Base-by-base conservation (phyloP, 257 asterid species). In the Prunella vulgaris region DNA sequence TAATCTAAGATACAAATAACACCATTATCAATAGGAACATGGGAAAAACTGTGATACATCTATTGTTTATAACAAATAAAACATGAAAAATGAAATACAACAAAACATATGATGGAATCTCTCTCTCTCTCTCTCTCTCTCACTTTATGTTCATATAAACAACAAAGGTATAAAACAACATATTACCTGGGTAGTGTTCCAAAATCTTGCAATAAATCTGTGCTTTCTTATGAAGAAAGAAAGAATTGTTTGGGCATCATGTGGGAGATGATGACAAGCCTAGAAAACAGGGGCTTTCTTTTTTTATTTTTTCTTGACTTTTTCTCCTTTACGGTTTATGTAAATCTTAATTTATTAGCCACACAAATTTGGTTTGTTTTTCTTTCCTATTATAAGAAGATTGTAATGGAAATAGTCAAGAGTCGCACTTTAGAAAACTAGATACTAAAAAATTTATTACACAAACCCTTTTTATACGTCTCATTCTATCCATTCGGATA, bases 311-410 rank as follows among this genome's bases (percentile, higher is more conserved):
- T 66, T 24, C 24, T 37, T 33, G 67, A 78, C 74, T 52, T 66
- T 63, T 80, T 71, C 79, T 52, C 40, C 27, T 57, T 81, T 68
- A 46, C 21, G 85, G 84, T 67, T 65, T 82, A 25, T 69, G 77
- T 73, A 56, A 75, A 30, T 80, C 66, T 77, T 57, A 38, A 69
- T n/a, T 73, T 80, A n/a, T 46, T 66, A 73, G 87, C 88, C 86
- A 72, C 76, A 38, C 24, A 69, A 60, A 62, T 1, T 10, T 44
- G 6, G 35, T 60, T 66, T 66, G 10, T 37, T n/a, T 76, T 64
- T 17, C 32, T 44, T 28, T 70, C 2, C 28, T 25, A 1, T 25
- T 25, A 25, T 75, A 64, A 56, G 66, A 35, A 62, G 78, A 57
- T 48, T 42, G 42, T n/a, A 17, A 60, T 37, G 42, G 35, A 69